Conservation (phyloP, 2,329 filamentous ascomycete genomes). For the Beauveria asiatica region DNA sequence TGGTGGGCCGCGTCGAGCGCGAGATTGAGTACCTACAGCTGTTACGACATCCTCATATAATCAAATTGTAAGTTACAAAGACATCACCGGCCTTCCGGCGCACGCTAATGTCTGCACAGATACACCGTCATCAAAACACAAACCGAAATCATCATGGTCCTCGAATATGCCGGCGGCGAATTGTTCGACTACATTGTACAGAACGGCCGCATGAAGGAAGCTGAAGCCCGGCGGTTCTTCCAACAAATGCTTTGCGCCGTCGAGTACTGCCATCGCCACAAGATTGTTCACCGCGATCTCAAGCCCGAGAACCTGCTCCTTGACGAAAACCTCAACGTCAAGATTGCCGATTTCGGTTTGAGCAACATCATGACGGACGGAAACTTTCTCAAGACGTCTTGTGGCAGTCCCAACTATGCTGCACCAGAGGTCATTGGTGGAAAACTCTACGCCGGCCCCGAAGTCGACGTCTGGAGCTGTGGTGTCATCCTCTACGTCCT, state of each 20-base stretch:
- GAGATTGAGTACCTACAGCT: slow-evolving; percentile 98
- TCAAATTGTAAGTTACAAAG: slow-evolving; percentile 66
- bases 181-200: slow-evolving; percentile 97
- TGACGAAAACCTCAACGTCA: slow-evolving; percentile 93
- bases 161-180: slow-evolving; percentile 94
- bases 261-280: slow-evolving; percentile 97
- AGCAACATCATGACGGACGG: slow-evolving; percentile 99
- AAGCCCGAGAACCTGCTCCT: slow-evolving; percentile 96
- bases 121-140: slow-evolving; percentile 95
- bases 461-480: slow-evolving; percentile 98
- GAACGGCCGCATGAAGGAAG: slow-evolving; percentile 83
- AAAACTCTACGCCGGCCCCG: slow-evolving; percentile 92
- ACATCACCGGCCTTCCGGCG: neutral
- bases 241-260: slow-evolving; percentile 98
- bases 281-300: slow-evolving; percentile 94
- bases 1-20: slow-evolving; percentile 93
- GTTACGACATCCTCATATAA: slow-evolving; percentile 93
- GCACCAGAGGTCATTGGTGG: slow-evolving; percentile 96
- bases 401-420: slow-evolving; percentile 95
- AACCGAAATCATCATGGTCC: slow-evolving; percentile 95
- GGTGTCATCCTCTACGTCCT: slow-evolving; percentile 85
- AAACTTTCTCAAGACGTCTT: slow-evolving; percentile 97
- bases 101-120: slow-evolving; percentile 32
- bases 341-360: slow-evolving; percentile 96
- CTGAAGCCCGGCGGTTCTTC: slow-evolving; percentile 93